These are phyloP conservation scores for Malassezia japonica DNA, from an alignment of 1,284 basidiomycete genomes.

Conservation along the genomic window DNA sequence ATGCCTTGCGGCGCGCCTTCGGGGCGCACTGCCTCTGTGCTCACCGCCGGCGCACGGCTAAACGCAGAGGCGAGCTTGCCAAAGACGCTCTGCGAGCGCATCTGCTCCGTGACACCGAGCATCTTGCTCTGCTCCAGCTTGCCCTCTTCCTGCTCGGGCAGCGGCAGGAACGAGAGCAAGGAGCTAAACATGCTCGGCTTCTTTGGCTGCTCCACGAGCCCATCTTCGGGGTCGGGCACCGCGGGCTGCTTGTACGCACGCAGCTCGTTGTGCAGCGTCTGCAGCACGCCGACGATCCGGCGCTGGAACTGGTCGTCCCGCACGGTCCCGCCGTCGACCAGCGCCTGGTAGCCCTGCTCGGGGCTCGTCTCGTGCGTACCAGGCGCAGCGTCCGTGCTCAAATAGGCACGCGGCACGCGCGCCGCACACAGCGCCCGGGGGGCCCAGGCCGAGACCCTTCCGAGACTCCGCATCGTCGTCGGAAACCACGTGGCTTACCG, in stretches of 20 bases:
- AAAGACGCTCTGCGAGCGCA: conserved; percentile 5
- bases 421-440: background rate
- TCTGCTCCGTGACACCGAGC: background rate
- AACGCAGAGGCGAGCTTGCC: conserved; percentile 10
- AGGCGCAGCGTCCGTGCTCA: background rate
- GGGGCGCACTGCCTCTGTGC: conserved; percentile 36
- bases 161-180: conserved; percentile 2
- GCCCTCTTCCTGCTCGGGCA: conserved; percentile 7
- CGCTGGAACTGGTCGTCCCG: conserved; percentile 73
- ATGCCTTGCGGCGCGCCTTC: conserved; percentile 68
- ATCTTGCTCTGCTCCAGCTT: conserved; percentile 1
- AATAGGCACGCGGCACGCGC: background rate
- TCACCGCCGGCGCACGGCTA: conserved; percentile 17
- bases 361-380: conserved; percentile 49
- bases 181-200: background rate
- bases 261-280: conserved; percentile 68
- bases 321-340: conserved; percentile 64
- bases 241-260: conserved; percentile 54
- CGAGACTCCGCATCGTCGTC: conserved; percentile 1
- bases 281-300: conserved; percentile 69
- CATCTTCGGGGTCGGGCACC: conserved; percentile 30
- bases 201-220: conserved; percentile 5
- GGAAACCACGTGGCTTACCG: background rate
- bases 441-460: background rate
- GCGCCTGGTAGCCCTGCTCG: conserved; percentile 62